Evolutionary conservation across 2,329 filamentous ascomycete species (phyloP), one percentile per base, ranked within the genome.

Genomic region (Tolypocladium cylindrosporum): DNA sequence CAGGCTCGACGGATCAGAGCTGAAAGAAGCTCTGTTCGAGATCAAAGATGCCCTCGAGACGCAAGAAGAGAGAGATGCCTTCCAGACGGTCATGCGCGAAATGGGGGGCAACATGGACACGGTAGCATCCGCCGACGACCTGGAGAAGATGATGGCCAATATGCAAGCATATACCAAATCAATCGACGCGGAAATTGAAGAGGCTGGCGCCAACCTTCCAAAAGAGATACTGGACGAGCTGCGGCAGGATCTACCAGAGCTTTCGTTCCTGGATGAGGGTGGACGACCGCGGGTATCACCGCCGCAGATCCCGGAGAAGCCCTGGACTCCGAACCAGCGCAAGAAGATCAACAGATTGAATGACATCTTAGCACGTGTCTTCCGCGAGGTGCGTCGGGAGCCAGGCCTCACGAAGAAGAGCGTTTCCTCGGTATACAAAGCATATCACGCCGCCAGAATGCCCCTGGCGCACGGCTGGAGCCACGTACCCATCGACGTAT

Each of bases 401-500:
- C 40, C 62, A 8, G 66, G 65, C 8, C 55, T 72, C 10, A 69
- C 66, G n/a, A 64, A 65, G 41, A 74, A 69, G 61, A 72, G 71
- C 4, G 69, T 78, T 24, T 68, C 67, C 34, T 67, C 69, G 1
- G 69, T 75, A 5, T 85, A 81, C 76, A 78, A 76, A 60, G 71
- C 72, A 13, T 85, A 85, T 64, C 74, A 75, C 53, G 69, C 72
- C 0, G 77, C 78, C 3, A 72, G 79, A 13, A 69, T 70, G 16
- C 67, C 71, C 8, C 70, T 85, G 48, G 70, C 75, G 1, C 71
- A 71, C 24, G 68, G 73, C 11, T 79, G 84, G 72, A 69, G 76
- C 41, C 76, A 77, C 37, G 77, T 91, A n/a, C 81, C 87, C 0
- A 66, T 75, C 11, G 76, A 80, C 19, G 77, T 83, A 5, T 88